Evolutionary conservation across 139 green algal genomes (phyloP).

Genomic region (Coelastrella sp.): DNA sequence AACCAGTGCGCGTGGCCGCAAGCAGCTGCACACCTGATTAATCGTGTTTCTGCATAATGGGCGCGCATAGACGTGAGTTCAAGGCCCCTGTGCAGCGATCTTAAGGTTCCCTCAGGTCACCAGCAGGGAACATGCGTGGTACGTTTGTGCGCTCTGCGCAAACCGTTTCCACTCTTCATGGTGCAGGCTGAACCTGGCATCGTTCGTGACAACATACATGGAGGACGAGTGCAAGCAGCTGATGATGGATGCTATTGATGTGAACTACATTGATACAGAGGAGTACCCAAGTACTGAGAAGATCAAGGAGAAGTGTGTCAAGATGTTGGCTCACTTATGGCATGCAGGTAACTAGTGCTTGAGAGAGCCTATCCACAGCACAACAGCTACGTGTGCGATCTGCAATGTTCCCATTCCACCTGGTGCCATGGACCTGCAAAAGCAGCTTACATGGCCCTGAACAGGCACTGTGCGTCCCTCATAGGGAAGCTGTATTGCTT

Average conservation of each 20-base stretch:
- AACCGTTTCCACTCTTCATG: background rate
- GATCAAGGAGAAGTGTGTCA: conserved; percentile 49
- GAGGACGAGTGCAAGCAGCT: conserved; percentile 35
- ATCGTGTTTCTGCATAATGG: too few species aligned
- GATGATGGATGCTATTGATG: conserved; percentile 9
- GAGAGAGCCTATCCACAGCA: background rate
- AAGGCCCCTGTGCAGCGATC: too few species aligned
- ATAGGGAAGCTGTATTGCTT: too few species aligned
- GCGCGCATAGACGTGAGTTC: too few species aligned
- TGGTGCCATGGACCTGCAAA: too few species aligned
- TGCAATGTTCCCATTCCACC: too few species aligned
- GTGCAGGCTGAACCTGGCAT: conserved; percentile 63
- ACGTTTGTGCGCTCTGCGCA: background rate
- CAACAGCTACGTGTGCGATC: too few species aligned
- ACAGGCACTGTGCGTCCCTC: too few species aligned
- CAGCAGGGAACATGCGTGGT: background rate
- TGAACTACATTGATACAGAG: conserved; percentile 58
- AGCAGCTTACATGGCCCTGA: too few species aligned
- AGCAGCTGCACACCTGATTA: too few species aligned
- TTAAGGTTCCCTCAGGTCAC: background rate
- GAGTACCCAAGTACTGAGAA: conserved; percentile 59
- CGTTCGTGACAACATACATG: conserved; percentile 62
- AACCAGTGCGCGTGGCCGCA: too few species aligned
- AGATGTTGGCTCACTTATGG: conserved; percentile 70
- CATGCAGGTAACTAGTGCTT: conserved; percentile 49